Conservation (phyloP, 768 basidiomycete species). For the Mycena filopes region DNA sequence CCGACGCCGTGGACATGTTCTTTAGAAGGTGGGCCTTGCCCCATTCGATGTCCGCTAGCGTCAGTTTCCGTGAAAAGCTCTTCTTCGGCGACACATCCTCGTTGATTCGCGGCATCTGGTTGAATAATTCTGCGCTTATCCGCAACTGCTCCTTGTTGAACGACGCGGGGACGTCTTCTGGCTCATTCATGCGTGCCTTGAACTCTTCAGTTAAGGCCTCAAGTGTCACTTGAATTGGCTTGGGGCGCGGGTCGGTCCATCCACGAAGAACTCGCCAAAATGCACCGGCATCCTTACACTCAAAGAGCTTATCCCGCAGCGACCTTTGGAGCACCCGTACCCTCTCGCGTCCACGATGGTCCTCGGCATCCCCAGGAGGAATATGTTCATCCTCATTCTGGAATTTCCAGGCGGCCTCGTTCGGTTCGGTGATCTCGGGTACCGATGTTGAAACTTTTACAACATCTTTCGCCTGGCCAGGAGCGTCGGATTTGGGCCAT, state of each 20-base stretch:
- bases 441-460: constrained; percentile 9
- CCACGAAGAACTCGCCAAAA: constrained; percentile 19
- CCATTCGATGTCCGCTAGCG: background rate
- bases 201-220: constrained; percentile 6
- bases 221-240: background rate
- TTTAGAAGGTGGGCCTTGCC: background rate
- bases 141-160: constrained; percentile 13
- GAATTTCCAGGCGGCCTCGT: background rate
- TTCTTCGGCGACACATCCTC: constrained; percentile 10
- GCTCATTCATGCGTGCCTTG: constrained; percentile 8
- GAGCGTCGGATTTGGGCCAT: background rate
- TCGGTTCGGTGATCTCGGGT: background rate
- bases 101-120: constrained; percentile 8
- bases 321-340: background rate
- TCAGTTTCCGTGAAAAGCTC: constrained; percentile 4
- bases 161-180: background rate
- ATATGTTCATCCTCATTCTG: background rate
- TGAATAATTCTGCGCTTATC: background rate
- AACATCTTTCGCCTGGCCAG: background rate
- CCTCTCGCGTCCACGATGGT: constrained; percentile 10
- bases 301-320: constrained; percentile 7
- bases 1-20: background rate
- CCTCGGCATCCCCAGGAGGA: background rate
- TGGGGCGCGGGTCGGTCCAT: constrained; percentile 15
- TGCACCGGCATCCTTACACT: constrained; percentile 10